These are phyloP conservation scores for Gryganskiella cystojenkinii DNA, from an alignment of 192 early-diverging fungal genomes.

Conservation along the genomic window DNA sequence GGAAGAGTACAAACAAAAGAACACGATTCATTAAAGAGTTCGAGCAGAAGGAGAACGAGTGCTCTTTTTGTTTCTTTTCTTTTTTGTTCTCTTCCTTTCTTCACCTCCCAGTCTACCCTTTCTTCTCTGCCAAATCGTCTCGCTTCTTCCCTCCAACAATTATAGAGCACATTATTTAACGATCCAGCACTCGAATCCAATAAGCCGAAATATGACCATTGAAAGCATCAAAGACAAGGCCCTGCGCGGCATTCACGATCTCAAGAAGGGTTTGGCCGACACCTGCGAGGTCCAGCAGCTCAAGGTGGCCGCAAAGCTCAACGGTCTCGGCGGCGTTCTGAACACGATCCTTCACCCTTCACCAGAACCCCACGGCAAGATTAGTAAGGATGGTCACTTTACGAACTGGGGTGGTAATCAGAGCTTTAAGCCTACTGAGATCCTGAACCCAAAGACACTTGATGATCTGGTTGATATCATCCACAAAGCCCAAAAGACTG, in stretches of 20 bases:
- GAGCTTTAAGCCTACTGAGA: slow-evolving; percentile 19
- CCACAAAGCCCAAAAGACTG: slow-evolving; percentile 9
- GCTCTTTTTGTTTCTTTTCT: no score
- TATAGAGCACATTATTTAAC: no score
- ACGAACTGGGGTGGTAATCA: slow-evolving; percentile 44
- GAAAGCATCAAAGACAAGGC: neutral
- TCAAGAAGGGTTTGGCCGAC: neutral
- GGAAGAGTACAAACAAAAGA: no score
- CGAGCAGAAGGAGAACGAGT: no score
- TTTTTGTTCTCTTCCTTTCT: no score
- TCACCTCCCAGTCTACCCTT: no score
- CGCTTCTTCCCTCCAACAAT: no score
- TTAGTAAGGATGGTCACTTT: neutral
- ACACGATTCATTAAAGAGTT: no score
- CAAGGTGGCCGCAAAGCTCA: neutral
- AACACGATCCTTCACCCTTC: slow-evolving; percentile 2
- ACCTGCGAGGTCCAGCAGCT: neutral
- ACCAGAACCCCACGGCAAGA: neutral
- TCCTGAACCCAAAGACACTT: slow-evolving; percentile 27
- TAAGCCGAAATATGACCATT: neutral
- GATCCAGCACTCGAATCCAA: no score
- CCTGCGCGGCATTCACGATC: neutral
- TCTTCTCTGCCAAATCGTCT: no score
- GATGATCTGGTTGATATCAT: slow-evolving; percentile 32
- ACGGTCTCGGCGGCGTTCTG: neutral